Evolutionary conservation across 2,329 filamentous ascomycete species (phyloP).

Genomic region (Ophiocordyceps polyrhachis-furcata): DNA sequence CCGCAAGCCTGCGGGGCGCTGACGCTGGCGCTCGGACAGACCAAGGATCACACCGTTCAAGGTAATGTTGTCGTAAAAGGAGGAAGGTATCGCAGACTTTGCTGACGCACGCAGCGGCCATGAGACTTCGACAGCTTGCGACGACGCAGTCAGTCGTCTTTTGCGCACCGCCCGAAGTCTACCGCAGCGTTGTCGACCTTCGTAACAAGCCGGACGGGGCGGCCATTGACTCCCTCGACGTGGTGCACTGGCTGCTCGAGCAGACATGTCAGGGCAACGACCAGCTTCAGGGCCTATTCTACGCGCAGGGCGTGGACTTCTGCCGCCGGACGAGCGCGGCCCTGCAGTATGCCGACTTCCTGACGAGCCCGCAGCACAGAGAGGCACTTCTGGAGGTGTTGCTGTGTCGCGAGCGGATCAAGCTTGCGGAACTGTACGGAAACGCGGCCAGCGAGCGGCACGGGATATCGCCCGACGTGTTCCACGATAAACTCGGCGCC

Average conservation of each 20-base stretch:
- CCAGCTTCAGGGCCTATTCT: conserved; percentile 37
- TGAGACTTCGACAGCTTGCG: conserved; percentile 41
- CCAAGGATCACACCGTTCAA: conserved; percentile 43
- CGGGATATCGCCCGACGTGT: neutral
- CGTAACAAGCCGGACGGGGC: neutral
- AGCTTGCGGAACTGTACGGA: conserved; percentile 38
- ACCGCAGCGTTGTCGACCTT: conserved; percentile 38
- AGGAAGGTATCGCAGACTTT: no score
- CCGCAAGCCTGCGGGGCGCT: conserved; percentile 26
- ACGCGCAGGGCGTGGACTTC: conserved; percentile 41
- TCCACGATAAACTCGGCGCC: neutral
- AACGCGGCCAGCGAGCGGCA: conserved; percentile 3
- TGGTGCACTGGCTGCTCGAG: conserved; percentile 40
- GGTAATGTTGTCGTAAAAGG: conserved; percentile 15
- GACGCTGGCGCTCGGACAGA: conserved; percentile 35
- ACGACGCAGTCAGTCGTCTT: conserved; percentile 36
- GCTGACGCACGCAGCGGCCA: conserved; percentile 30
- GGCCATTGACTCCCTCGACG: conserved; percentile 6
- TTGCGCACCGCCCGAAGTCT: conserved; percentile 39
- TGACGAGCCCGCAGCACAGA: conserved; percentile 15
- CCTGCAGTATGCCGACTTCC: conserved; percentile 20
- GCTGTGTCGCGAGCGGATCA: conserved; percentile 33
- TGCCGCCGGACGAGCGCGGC: conserved; percentile 34
- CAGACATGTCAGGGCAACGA: conserved; percentile 43
- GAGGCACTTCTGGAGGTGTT: conserved; percentile 10